These are phyloP conservation scores for Metschnikowia orientalis DNA, from an alignment of 805 yeast species.

Conservation along the genomic window DNA sequence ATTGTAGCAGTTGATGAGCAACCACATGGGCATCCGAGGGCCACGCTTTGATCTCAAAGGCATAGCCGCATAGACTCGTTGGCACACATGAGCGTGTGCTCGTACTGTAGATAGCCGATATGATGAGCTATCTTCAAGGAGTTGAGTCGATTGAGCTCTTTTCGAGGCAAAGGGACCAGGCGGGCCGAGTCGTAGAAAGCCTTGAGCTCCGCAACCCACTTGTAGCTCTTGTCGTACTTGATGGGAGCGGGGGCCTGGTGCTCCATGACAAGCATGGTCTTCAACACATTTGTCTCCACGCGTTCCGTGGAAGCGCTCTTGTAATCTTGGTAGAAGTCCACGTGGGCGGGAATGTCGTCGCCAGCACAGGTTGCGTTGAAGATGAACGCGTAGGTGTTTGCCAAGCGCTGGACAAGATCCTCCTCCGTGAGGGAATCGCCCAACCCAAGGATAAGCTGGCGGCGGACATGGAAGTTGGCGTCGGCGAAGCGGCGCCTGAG, in stretches of 20 bases:
- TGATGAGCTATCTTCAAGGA: conserved; percentile 2
- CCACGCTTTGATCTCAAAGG: no score
- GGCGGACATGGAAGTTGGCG: conserved; percentile 11
- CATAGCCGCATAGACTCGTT: conserved; percentile 13
- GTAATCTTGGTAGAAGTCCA: conserved; percentile 11
- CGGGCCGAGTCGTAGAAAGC: conserved; percentile 6
- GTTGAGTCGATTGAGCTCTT: conserved; percentile 6
- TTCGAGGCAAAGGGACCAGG: conserved; percentile 1
- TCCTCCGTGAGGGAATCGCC: conserved; percentile 6
- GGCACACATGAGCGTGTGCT: conserved; percentile 11
- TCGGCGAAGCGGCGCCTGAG: conserved; percentile 23
- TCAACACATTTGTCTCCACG: conserved; percentile 8
- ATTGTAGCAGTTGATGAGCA: no score
- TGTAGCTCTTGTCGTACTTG: conserved; percentile 10
- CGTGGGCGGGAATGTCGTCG: conserved; percentile 3
- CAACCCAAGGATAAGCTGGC: conserved; percentile 8
- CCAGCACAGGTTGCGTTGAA: conserved; percentile 16
- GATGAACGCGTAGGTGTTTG: conserved; percentile 17
- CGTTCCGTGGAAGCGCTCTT: conserved; percentile 7
- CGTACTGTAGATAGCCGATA: conserved; percentile 16
- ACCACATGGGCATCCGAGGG: no score
- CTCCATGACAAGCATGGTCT: conserved; percentile 16
- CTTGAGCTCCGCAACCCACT: conserved; percentile 12
- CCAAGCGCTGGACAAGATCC: conserved; percentile 8
- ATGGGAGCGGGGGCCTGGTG: conserved; percentile 8